Percentiles rank a stretch among this genome's conserved stretches.
These are phyloP conservation scores for Dactylis glomerata DNA, from an alignment of 176 grass and related monocot species.

Conservation along the genomic window DNA sequence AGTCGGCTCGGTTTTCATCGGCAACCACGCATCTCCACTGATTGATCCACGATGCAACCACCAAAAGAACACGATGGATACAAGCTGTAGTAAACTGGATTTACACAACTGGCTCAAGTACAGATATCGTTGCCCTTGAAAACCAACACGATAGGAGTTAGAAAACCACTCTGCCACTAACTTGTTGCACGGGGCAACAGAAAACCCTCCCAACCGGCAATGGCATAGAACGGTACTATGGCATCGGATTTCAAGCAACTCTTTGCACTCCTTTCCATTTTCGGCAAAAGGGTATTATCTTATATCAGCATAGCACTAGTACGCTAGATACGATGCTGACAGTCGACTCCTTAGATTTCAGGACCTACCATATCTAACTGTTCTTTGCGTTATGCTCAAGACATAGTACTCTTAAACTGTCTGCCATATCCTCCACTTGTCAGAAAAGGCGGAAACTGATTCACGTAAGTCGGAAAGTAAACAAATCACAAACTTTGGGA, in stretches of 20 bases:
- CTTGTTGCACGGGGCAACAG: background rate
- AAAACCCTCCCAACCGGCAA: too few relatives aligned
- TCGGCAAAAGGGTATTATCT: background rate
- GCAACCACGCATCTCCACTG: too few relatives aligned
- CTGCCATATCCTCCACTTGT: background rate
- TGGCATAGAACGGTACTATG: background rate
- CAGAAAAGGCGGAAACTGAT: background rate
- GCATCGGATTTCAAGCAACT: background rate
- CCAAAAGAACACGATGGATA: too few relatives aligned
- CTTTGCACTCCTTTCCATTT: background rate
- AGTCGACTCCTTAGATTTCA: background rate
- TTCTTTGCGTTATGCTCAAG: constrained; percentile 23
- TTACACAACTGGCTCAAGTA: too few relatives aligned
- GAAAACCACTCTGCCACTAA: background rate
- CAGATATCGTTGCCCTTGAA: too few relatives aligned
- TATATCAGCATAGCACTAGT: background rate
- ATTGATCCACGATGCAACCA: too few relatives aligned
- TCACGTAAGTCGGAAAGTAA: background rate
- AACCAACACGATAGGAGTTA: too few relatives aligned
- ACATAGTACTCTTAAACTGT: background rate
- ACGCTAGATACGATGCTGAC: constrained; percentile 15
- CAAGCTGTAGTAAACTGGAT: too few relatives aligned
- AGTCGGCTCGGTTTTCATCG: too few relatives aligned
- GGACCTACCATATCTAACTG: constrained; percentile 1
- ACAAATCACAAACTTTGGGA: background rate